A percentile compares a stretch with the other conserved stretches of the same genome.
Conservation (phyloP, 106 monocot genomes). For the Apostasia ramifera region DNA sequence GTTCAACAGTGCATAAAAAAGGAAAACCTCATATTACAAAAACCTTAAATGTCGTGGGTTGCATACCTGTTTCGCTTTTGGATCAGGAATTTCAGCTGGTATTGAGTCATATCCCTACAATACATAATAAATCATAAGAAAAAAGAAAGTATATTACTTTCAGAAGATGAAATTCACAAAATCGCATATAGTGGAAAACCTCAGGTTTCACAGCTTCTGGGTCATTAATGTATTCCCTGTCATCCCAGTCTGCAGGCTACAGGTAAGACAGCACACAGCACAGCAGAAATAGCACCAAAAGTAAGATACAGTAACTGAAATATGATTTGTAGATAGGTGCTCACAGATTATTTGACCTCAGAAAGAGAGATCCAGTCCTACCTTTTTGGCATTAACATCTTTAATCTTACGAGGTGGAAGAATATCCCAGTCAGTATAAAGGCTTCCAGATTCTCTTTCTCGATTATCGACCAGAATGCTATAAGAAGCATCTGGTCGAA, state of each 20-base stretch:
- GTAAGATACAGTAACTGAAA: background rate
- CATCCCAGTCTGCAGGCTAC: constrained; percentile 96
- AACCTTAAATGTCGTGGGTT: background rate
- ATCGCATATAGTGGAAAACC: constrained; percentile 24
- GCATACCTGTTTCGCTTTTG: constrained; percentile 78
- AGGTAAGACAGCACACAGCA: constrained; percentile 12
- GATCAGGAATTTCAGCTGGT: constrained; percentile 84
- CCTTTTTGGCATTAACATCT: constrained; percentile 86
- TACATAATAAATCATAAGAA: constrained; percentile 16
- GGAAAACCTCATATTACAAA: too few species aligned
- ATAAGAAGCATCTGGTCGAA: constrained; percentile 89
- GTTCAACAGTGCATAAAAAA: too few species aligned
- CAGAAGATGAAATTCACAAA: background rate
- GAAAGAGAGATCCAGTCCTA: constrained; percentile 7
- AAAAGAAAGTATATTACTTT: constrained; percentile 3
- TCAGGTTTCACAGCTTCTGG: constrained; percentile 86
- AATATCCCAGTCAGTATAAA: constrained; percentile 98
- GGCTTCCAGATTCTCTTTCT: constrained; percentile 95
- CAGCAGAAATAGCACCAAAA: background rate
- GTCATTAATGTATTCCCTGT: constrained; percentile 84
- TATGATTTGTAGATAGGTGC: background rate
- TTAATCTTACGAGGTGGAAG: constrained; percentile 93
- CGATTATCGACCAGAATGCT: constrained; percentile 91
- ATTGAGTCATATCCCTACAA: constrained; percentile 91
- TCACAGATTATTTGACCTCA: background rate